These are phyloP conservation scores for Pythium aristosporum DNA, from an alignment of 352 stramenopile genomes.

Conservation along the genomic window DNA sequence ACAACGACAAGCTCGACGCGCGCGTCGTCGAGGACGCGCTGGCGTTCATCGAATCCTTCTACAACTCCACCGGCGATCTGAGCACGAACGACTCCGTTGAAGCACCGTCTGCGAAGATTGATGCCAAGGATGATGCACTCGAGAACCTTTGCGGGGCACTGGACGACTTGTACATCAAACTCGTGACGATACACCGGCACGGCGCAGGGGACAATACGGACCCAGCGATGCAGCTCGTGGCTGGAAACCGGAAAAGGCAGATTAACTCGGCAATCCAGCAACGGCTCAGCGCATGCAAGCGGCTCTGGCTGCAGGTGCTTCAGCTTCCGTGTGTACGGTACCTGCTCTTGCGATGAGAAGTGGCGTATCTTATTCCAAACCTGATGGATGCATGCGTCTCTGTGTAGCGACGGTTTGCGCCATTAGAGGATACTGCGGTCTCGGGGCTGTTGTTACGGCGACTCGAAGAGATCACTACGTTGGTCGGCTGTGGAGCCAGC, in stretches of 20 bases:
- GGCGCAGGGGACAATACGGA: not conserved
- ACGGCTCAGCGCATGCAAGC: not conserved
- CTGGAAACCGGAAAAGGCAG: too few species aligned
- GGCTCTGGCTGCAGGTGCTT: not conserved
- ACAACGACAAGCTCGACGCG: not conserved
- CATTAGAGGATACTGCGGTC: not conserved
- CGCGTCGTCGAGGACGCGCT: conserved; percentile 4
- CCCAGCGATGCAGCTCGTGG: not conserved
- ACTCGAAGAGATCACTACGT: not conserved
- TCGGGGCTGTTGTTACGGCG: not conserved
- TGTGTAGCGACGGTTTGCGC: not conserved
- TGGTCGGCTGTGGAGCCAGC: not conserved
- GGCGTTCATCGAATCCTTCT: conserved; percentile 13
- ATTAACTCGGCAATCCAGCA: not conserved
- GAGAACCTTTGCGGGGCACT: not conserved
- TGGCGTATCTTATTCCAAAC: not conserved
- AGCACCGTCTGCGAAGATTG: not conserved
- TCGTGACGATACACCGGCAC: not conserved
- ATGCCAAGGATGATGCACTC: not conserved
- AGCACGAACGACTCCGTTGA: not conserved
- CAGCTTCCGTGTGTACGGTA: not conserved
- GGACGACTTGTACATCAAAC: not conserved
- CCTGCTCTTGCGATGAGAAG: too few species aligned
- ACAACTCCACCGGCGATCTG: not conserved
- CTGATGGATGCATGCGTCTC: not conserved